These are phyloP conservation scores for Harringtonia lauricola DNA, from an alignment of 2,329 filamentous ascomycete genomes.

Conservation along the genomic window DNA sequence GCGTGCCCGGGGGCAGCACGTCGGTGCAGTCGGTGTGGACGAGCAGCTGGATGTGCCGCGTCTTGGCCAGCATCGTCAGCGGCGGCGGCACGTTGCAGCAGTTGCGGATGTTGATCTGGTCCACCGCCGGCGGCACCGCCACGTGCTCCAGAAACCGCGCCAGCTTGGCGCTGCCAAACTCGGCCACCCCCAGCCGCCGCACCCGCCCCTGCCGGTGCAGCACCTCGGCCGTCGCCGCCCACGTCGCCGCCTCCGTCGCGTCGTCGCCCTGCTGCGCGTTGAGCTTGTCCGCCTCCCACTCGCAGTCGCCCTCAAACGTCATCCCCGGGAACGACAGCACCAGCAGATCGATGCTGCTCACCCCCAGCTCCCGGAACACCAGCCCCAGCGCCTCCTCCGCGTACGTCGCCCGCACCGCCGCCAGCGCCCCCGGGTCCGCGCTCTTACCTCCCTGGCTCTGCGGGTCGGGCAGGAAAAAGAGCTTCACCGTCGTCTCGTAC, in stretches of 20 bases:
- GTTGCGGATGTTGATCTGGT: constrained; percentile 93
- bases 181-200: constrained; percentile 69
- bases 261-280: constrained; percentile 53
- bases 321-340: constrained; percentile 91
- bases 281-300: constrained; percentile 58
- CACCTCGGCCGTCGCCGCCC: constrained; percentile 57
- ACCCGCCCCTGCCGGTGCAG: constrained; percentile 63
- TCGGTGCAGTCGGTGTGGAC: constrained; percentile 93
- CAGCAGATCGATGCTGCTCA: constrained; percentile 69
- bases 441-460: constrained; percentile 48
- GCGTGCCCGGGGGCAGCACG: constrained; percentile 74
- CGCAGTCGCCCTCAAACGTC: constrained; percentile 86
- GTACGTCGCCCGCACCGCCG: constrained; percentile 54
- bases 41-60: constrained; percentile 72
- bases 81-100: constrained; percentile 93
- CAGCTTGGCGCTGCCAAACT: constrained; percentile 81
- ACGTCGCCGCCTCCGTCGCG: constrained; percentile 56
- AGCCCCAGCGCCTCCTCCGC: constrained; percentile 68
- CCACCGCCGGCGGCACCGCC: constrained; percentile 63
- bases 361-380: constrained; percentile 69
- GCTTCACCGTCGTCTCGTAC: constrained; percentile 91
- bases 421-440: constrained; percentile 47
- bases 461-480: constrained; percentile 79
- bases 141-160: constrained; percentile 64
- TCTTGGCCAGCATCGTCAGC: constrained; percentile 72